Evolutionary conservation across 2,329 filamentous ascomycete genomes (phyloP), one percentile per base, ranked within the genome.

Genomic region (Ophiostoma ulmi): DNA sequence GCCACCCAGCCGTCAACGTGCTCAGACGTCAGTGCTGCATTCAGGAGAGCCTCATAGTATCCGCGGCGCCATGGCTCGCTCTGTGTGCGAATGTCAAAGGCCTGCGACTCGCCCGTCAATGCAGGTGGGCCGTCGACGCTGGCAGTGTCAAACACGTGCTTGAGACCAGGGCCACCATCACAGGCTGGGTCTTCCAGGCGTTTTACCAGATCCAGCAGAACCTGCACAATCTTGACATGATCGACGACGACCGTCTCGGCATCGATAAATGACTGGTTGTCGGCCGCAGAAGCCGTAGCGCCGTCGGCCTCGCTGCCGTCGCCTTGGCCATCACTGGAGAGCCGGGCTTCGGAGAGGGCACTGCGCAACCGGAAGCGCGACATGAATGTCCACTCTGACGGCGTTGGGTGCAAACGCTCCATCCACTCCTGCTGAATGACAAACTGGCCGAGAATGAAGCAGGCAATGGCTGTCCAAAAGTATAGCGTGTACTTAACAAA

Each of bases 11-110:
- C 91, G 74, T 97, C 92, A 35, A 96, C 81, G 75, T 94, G 88
- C 80, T 97, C 94, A 5, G 93, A 89, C 0, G 90, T 88, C 74
- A 87, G 87, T 0, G 90, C 94, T 72, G 88, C 87, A 13, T 90
- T 85, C 87, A 97, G 92, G 66, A 97, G 81, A 3, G 89, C 86
- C 76, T 96, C 88, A 76, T 90, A 93, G 80, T 98, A 98, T 0
- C 93, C 93, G 70, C 92, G 85, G 75, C 90, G 84, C 94, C 94
- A 98, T 68, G 90, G 84, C 79, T 96, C 92, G 73, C 88, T 90
- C 82, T 93, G 97, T 7, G 80, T 84, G 1, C 87, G 87, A 70
- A 95, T 82, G 77, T 97, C 92, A 74, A 87, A 88, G 0, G 88
- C 67, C 14, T 36, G 67, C 17, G 35, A 31, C 6, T 64, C 55